Evolutionary conservation across 2,329 filamentous ascomycete genomes (phyloP).

Genomic region (Alternaria tenuissima): DNA sequence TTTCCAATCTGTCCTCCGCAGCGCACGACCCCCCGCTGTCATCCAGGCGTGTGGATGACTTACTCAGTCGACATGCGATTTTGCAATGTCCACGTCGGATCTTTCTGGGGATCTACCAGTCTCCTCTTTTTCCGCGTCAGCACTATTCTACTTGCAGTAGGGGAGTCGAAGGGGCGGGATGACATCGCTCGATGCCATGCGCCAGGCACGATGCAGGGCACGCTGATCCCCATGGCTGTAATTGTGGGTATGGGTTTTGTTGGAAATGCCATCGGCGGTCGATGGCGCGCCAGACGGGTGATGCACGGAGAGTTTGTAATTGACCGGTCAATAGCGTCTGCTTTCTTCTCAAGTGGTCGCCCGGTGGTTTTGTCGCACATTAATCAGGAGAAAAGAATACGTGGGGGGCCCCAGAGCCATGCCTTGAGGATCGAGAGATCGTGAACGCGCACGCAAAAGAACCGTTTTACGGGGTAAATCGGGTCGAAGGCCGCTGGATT

Average conservation of each 20-base stretch:
- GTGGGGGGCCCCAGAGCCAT: background rate
- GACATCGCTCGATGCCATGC: conserved; percentile 14
- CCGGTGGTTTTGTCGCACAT: background rate
- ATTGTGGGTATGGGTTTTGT: conserved; percentile 12
- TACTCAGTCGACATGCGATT: background rate
- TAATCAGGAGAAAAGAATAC: background rate
- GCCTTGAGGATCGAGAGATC: conserved; percentile 5
- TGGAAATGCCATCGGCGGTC: conserved; percentile 1
- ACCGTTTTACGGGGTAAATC: background rate
- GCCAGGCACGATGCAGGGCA: conserved; percentile 7
- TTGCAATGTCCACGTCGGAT: background rate
- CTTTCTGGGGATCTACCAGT: background rate
- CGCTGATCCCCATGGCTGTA: conserved; percentile 4
- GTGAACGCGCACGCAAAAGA: conserved; percentile 1
- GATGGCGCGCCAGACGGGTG: background rate
- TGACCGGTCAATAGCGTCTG: background rate
- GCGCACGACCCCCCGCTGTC: background rate
- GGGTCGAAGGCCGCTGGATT: background rate
- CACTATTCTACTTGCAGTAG: background rate
- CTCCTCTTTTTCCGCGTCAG: conserved; percentile 4
- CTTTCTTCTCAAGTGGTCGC: background rate
- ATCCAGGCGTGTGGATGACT: conserved; percentile 2
- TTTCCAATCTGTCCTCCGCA: background rate
- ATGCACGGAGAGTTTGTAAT: background rate
- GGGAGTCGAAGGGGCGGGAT: background rate